phyloP scores from a whole-genome alignment of 257 asterid species.

The Anisodus acutangulus region DNA sequence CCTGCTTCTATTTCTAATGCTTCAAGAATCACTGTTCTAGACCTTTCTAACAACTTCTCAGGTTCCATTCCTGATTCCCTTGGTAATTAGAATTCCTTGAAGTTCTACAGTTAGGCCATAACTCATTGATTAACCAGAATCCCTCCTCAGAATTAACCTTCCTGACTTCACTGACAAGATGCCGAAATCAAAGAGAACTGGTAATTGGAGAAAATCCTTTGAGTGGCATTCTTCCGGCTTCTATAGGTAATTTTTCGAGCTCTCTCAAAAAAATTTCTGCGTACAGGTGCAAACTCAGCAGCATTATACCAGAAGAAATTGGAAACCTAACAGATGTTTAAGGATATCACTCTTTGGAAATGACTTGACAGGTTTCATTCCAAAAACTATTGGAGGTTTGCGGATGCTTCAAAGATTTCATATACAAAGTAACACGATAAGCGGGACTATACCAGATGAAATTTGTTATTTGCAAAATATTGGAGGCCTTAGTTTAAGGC shows the following conservation, averaged over 20 bases:
- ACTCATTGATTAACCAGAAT: neutral
- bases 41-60: conserved; percentile 22
- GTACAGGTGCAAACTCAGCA: neutral
- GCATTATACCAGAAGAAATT: conserved; percentile 40
- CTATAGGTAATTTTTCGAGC: conserved; percentile 46
- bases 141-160: conserved; percentile 24
- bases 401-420: neutral
- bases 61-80: conserved; percentile 47
- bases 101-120: conserved; percentile 26
- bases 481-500: rapidly evolving
- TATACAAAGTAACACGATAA: conserved; percentile 7
- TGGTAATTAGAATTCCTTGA: conserved; percentile 39
- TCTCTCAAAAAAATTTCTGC: neutral
- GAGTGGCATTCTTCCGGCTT: conserved; percentile 30
- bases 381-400: neutral
- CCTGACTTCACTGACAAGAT: conserved; percentile 30
- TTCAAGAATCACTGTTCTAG: conserved; percentile 29
- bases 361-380: conserved; percentile 19
- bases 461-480: neutral
- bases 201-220: neutral
- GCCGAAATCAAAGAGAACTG: conserved; percentile 17
- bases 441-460: neutral
- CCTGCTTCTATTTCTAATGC: conserved; percentile 40
- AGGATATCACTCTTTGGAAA: neutral
- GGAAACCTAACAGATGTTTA: conserved; percentile 37